Base-by-base conservation (phyloP, 805 yeast species). In the Candida endomychidarum region DNA sequence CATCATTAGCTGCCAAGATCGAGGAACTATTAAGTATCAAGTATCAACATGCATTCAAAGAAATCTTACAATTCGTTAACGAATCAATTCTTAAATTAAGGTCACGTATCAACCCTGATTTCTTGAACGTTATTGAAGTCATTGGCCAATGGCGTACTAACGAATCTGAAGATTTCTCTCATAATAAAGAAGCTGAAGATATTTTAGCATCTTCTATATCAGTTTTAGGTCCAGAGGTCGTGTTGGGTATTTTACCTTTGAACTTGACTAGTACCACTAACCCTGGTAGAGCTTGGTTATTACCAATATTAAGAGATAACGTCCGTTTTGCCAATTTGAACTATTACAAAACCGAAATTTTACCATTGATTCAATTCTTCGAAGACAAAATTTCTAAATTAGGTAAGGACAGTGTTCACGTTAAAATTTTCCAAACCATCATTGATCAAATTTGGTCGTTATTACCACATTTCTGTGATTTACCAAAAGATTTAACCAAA, bases 221-320 rank as follows among this genome's bases (percentile, higher is more conserved):
- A 2, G 77, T 83, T 4, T 61, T 90, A 59, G 99, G 99, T 2
- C 96, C 98, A 8, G 95, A 85, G 51, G 78, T 72, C 9, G 93
- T 93, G 2, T 65, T 91, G 45, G 62, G 77, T 33, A 67, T 76
- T 4, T 70, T 93, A 23, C 98, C 99, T 5, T 70, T 93, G 54
- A 88, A 91, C 56, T 71, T 93, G 52, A 74, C 75, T 33, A 78
- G 83, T 4, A 51, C 67, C 18, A 62, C 66, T 22, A 71, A 74
- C 30, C 75, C 81, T n/a, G 97, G 97, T 33, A 78, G 98, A 58
- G 97, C 97, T 33, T 93, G 98, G 97, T 57, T 93, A 52, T 74
- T 93, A 48, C 99, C 99, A 8, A 59, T 93, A 23, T 74, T 93
- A 46, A 83, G 97, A 65, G 97, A 90, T 53, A 81, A 86, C 53